A percentile compares a stretch with the other conserved stretches of the same genome.
These are phyloP conservation scores for Vickermania ingenoplastis DNA, from an alignment of 208 protist species.

Conservation along the genomic window DNA sequence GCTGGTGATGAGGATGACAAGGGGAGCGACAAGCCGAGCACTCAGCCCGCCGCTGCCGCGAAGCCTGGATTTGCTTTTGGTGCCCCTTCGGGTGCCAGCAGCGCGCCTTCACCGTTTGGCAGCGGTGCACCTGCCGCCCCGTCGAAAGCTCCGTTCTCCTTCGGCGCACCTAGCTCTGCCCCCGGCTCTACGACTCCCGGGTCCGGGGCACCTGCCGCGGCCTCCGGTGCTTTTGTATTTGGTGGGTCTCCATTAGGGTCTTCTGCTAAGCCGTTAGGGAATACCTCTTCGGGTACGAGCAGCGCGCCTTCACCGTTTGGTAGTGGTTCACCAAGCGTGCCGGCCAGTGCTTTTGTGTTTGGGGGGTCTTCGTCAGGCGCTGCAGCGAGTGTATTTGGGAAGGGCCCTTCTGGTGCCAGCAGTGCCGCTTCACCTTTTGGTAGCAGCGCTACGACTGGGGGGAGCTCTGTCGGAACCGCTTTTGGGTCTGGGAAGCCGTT, in stretches of 20 bases:
- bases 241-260: not conserved
- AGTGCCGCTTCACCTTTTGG: slow-evolving; percentile 34
- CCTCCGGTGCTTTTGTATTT: slow-evolving; percentile 1
- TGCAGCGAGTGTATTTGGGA: too few relatives aligned
- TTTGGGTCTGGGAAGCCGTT: not conserved
- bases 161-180: not conserved
- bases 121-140: not conserved
- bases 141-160: slow-evolving; percentile 3
- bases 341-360: not conserved
- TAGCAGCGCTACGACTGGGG: not conserved
- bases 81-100: not conserved
- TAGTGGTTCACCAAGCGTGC: not conserved
- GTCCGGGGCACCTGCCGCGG: not conserved
- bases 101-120: slow-evolving; percentile 37
- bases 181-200: not conserved
- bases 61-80: slow-evolving; percentile 11
- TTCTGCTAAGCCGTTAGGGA: too few relatives aligned
- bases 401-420: not conserved
- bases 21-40: not conserved
- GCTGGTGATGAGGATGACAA: slow-evolving; percentile 47
- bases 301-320: slow-evolving; percentile 37
- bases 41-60: slow-evolving; percentile 10
- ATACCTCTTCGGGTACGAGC: not conserved
- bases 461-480: slow-evolving; percentile 1
- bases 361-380: not conserved